phyloP scores from a whole-genome alignment of 371 early-diverging fungal species.

The Actinomucor elegans region DNA sequence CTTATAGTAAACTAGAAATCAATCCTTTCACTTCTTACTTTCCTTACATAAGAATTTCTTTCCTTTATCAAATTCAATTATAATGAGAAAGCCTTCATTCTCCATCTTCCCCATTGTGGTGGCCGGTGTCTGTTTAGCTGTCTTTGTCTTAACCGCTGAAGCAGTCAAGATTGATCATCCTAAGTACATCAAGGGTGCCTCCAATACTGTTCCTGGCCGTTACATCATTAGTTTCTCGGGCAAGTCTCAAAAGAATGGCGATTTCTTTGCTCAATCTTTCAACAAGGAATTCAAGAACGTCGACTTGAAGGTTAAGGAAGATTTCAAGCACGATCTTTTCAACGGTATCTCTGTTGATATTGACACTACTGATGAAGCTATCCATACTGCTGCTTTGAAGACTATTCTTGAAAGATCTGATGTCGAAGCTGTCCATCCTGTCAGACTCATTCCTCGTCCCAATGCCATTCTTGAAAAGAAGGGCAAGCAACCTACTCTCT shows the following conservation, averaged over 20 bases:
- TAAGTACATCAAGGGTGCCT: slow-evolving; percentile 16
- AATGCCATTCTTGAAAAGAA: slow-evolving; percentile 5
- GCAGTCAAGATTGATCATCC: slow-evolving; percentile 25
- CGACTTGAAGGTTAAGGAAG: slow-evolving; percentile 23
- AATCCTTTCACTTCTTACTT: slow-evolving; percentile 1
- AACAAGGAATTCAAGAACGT: slow-evolving; percentile 23
- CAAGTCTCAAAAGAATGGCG: slow-evolving; percentile 1
- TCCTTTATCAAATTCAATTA: background rate
- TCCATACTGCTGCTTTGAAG: slow-evolving; percentile 14
- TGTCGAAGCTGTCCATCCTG: slow-evolving; percentile 33
- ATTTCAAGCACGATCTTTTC: slow-evolving; percentile 34
- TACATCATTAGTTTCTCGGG: slow-evolving; percentile 35
- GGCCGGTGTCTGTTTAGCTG: slow-evolving; percentile 30
- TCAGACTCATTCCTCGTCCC: slow-evolving; percentile 29
- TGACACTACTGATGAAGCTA: slow-evolving; percentile 11
- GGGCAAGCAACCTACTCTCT: slow-evolving; percentile 10
- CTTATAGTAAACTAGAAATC: background rate
- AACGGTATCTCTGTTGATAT: slow-evolving; percentile 34
- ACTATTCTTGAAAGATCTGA: slow-evolving; percentile 21
- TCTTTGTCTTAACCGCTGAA: slow-evolving; percentile 20
- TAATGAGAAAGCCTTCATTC: slow-evolving; percentile 23
- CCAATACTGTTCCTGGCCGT: slow-evolving; percentile 27
- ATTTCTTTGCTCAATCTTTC: slow-evolving; percentile 19
- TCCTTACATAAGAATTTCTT: background rate
- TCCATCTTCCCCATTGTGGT: slow-evolving; percentile 25